Base-by-base conservation (phyloP, 2,329 filamentous ascomycete genomes). In the Ploettnerulaceae sp. region DNA sequence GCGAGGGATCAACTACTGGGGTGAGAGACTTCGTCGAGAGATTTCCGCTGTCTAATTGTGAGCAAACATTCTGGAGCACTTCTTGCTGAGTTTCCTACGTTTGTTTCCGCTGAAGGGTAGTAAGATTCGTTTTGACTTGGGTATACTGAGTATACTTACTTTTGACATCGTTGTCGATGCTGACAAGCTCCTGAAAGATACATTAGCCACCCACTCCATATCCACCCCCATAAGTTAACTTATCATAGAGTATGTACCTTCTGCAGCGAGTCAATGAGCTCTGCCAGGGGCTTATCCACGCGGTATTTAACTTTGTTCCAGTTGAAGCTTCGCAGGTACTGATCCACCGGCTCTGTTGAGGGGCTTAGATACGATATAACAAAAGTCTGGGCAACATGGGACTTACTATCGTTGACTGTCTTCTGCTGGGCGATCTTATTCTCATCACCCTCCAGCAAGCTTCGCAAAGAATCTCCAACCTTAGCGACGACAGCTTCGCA, bases 261-360 rank as follows among this genome's bases (percentile, higher is more conserved):
- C 64, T 95, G 89, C 48, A 98, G 71, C 31, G 82, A 83, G 66
- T 89, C 86, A 59, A 96, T 84, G 49, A 97, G 75, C 64, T 97
- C 91, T 46, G 81, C 77, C 51, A 98, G 78, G 40, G 91, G 80
- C 66, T 91, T 94, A 68, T 98, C 93, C 53, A 87, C 84, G 61
- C 93, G 83, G 69, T 97, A 98, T 66, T 95, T 93, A 69, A 95
- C 88, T 69, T 93, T 96, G 72, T 97, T 97, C 93, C 93, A 98
- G 56, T 81, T 78, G 69, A 97, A 98, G 45, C 78, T 83, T 63
- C 83, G 81, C 35, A 98, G 73, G 65, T 97, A 98, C 65, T 91
- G 85, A 60, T 96, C 91, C 51, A 91, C 89, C n/a, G 93, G 90
- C 68, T 95, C 91, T 97, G 37, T 49, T 26, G 47, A 51, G 12